A percentile compares a stretch with the other conserved stretches of the same genome.
phyloP scores from a whole-genome alignment of 768 basidiomycete species.

The Sarcomyxa edulis region DNA sequence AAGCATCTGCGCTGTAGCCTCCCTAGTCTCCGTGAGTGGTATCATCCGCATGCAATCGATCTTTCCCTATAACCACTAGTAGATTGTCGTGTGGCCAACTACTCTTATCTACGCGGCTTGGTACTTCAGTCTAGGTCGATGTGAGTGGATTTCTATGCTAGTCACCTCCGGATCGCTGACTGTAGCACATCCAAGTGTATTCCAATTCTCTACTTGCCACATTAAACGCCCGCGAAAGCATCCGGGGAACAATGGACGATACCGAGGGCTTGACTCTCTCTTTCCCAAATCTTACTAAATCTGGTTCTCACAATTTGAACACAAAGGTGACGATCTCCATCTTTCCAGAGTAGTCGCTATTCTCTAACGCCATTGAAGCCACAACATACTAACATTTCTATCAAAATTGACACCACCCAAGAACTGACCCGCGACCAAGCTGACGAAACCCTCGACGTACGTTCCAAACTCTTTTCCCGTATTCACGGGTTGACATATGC shows the following conservation, averaged over 20 bases:
- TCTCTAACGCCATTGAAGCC: conserved; percentile 3
- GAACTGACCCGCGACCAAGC: conserved; percentile 37
- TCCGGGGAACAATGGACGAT: conserved; percentile 38
- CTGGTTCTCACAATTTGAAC: conserved; percentile 3
- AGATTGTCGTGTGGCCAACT: conserved; percentile 19
- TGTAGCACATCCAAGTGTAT: conserved; percentile 17
- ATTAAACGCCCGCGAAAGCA: conserved; percentile 29
- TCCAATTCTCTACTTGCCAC: conserved; percentile 26
- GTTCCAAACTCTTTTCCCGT: too few relatives aligned
- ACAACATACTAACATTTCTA: conserved; percentile 49
- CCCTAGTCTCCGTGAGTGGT: conserved; percentile 4
- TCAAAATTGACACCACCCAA: conserved; percentile 60
- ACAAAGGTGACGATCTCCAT: conserved; percentile 8
- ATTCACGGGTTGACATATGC: too few relatives aligned
- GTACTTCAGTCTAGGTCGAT: conserved; percentile 10
- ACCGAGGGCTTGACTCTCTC: conserved; percentile 44
- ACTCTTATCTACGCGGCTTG: conserved; percentile 20
- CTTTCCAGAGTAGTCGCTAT: neutral
- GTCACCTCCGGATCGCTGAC: neutral
- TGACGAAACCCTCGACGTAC: too few relatives aligned
- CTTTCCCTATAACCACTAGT: neutral
- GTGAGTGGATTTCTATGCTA: conserved; percentile 2
- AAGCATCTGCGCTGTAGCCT: conserved; percentile 4
- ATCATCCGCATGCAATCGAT: neutral
- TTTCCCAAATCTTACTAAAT: conserved; percentile 25